Conservation (phyloP, 1,139 yeast genomes). For the Barnettozyma hawaiiensis region DNA sequence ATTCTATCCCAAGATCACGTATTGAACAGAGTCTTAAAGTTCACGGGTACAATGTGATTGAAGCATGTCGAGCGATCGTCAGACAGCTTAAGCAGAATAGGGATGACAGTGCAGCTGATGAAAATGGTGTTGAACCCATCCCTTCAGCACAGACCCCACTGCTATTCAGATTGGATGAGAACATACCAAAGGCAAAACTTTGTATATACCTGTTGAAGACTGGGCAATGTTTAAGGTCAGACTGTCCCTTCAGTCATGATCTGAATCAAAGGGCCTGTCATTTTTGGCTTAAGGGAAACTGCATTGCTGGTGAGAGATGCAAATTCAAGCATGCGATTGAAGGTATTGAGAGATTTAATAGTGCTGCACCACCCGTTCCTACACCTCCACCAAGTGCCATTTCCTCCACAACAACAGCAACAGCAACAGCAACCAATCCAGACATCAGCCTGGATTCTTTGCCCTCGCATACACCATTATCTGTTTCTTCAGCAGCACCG, state of each 20-base stretch:
- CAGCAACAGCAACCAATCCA: too few species aligned
- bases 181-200: conserved; percentile 15
- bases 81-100: conserved; percentile 18
- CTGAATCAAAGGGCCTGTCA: conserved; percentile 35
- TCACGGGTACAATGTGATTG: conserved; percentile 22
- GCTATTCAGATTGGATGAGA: conserved; percentile 1
- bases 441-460: conserved; percentile 7
- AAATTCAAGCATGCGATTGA: conserved; percentile 31
- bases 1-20: conserved; percentile 15
- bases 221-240: conserved; percentile 38
- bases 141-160: neutral
- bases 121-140: too few species aligned
- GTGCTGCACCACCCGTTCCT: neutral
- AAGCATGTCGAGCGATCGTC: conserved; percentile 19
- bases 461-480: conserved; percentile 10
- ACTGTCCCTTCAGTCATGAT: conserved; percentile 40
- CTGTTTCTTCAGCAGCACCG: neutral
- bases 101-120: too few species aligned
- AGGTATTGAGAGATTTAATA: neutral
- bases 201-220: conserved; percentile 34
- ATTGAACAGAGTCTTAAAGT: conserved; percentile 23
- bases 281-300: conserved; percentile 39
- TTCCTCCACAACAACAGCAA: neutral
- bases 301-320: conserved; percentile 37
- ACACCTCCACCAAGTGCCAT: neutral